Conservation (phyloP, 352 stramenopile genomes). For the Pythium brachiatum region DNA sequence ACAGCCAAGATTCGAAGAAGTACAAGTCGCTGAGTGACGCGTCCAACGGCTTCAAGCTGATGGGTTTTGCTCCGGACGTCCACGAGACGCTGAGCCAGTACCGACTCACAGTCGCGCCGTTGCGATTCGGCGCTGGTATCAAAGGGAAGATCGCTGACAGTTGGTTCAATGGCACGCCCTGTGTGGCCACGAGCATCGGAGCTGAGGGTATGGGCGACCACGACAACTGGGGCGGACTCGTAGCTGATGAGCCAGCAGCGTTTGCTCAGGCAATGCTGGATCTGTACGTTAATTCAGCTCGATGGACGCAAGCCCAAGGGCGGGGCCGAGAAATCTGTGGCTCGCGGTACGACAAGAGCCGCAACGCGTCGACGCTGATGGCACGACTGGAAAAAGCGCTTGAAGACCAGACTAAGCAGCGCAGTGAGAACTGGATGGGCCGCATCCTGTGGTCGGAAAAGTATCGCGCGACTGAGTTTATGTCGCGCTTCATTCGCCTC, state of each 20-base stretch:
- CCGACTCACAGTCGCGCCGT: conserved; percentile 81
- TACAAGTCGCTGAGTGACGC: conserved; percentile 57
- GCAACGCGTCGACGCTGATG: conserved; percentile 55
- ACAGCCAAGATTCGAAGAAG: conserved; percentile 43
- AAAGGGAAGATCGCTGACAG: conserved; percentile 95
- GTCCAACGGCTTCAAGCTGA: conserved; percentile 54
- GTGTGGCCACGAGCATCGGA: conserved; percentile 87
- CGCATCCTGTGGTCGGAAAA: conserved; percentile 84
- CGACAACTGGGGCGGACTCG: conserved; percentile 47
- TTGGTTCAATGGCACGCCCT: conserved; percentile 89
- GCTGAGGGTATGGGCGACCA: conserved; percentile 74
- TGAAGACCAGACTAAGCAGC: conserved; percentile 24
- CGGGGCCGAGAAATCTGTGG: conserved; percentile 32
- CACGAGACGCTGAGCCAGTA: conserved; percentile 68
- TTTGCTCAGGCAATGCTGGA: conserved; percentile 47
- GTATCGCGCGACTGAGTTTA: conserved; percentile 80
- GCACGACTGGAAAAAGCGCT: conserved; percentile 43
- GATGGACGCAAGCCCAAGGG: conserved; percentile 39
- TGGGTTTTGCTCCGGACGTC: conserved; percentile 77
- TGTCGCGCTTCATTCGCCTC: conserved; percentile 76
- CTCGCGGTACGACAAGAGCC: conserved; percentile 42
- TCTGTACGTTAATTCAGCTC: conserved; percentile 41
- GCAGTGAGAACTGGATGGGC: conserved; percentile 64
- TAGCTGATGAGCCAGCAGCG: conserved; percentile 37
- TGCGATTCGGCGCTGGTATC: conserved; percentile 93